phyloP scores from a whole-genome alignment of 163 green algal genomes.

The Coccomyxa subellipsoidea region DNA sequence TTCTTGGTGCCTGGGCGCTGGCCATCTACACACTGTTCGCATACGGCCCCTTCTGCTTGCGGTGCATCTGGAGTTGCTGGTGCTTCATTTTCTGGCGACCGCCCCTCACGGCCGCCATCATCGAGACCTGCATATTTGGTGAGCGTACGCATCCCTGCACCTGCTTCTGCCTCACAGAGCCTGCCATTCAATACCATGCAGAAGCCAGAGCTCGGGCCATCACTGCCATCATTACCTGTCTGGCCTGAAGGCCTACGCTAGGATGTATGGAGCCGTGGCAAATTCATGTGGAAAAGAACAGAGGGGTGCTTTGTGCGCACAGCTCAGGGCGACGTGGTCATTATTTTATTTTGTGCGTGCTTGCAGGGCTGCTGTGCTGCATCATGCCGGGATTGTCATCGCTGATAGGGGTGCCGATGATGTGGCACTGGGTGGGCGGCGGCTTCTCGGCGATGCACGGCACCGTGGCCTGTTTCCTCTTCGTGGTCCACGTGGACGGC shows the following conservation, averaged over 20 bases:
- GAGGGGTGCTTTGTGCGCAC: no score
- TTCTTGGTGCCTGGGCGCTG: neutral
- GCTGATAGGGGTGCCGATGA: neutral
- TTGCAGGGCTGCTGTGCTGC: neutral
- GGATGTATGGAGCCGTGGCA: no score
- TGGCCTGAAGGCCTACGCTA: no score
- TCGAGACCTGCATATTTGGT: neutral
- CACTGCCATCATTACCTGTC: no score
- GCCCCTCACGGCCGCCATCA: neutral
- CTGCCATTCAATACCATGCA: no score
- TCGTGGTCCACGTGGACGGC: neutral
- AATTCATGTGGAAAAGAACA: no score
- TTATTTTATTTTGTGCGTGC: neutral
- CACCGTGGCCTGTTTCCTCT: neutral
- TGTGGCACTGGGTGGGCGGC: slow-evolving; percentile 7
- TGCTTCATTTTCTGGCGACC: neutral
- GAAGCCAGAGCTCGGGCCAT: no score
- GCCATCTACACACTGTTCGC: neutral
- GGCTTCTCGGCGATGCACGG: neutral
- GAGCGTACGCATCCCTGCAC: no score
- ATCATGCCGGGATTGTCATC: neutral
- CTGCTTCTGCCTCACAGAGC: no score
- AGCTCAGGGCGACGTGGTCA: no score
- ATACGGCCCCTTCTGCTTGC: neutral
- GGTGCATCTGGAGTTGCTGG: neutral